Base-by-base conservation (phyloP, 225 moss, liverwort and hornwort species). In the Climacium dendroides region DNA sequence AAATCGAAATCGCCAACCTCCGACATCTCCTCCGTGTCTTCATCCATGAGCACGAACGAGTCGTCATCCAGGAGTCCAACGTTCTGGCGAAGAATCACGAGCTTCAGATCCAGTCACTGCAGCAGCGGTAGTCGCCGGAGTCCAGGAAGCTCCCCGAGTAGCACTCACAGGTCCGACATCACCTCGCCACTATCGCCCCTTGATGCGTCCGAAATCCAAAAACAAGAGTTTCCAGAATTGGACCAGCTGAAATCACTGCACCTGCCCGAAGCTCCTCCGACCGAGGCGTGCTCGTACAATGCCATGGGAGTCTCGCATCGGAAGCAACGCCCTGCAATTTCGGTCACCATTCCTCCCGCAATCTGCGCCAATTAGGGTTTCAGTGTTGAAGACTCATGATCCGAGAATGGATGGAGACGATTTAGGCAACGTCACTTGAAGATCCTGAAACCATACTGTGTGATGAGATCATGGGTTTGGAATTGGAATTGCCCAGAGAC, bases 61-160 rank as follows among this genome's bases (percentile, higher is more conserved):
- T 86, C 86, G 47, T 60, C 86, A 48, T 85, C 83, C 26, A 74
- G 82, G 34, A 87, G 85, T 74, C 89, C 88, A 12, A 79, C 91
- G 24, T 80, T 91, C 59, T 91, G 91, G 91, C 85, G 89, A 55
- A 82, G 88, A 74, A 60, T 91, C 58, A 83, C 85, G 43, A 87
- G 77, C 47, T 83, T 89, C 87, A 28, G 89, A 35, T 79, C 89
- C 69, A 59, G 67, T 58, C 41, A 11, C 37, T 82, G 87, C 80
- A 81, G 81, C 50, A 88, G 65, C 50, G 58, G 58, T 10, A 13
- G 28, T 59, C 84, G 79, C 80, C 52, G 70, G 61, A 91, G 89
- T 80, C 52, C 83, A 45, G 84, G 82, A n/a, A 89, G 89, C 69
- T 87, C 80, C 74, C 34, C 73, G 16, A 81, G 35, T 4, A 83